Conservation (phyloP, 805 yeast genomes). For the Metschnikowia amazonensis region DNA sequence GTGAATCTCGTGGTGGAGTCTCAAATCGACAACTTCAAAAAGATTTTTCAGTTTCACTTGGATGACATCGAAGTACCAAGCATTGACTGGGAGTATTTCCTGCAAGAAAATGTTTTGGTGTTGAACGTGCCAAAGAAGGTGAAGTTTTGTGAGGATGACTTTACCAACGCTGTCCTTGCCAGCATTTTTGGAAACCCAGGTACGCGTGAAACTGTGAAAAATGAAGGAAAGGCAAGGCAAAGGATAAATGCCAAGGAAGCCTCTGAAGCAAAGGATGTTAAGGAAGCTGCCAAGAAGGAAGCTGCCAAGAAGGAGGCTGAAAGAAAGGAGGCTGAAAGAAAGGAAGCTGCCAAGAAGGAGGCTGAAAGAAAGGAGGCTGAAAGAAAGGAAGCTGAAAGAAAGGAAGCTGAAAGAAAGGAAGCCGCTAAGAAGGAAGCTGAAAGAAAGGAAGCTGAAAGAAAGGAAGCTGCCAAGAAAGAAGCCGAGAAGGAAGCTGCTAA, state of each 20-base stretch:
- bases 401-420: slow-evolving; percentile 3
- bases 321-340: not conserved
- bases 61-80: slow-evolving; percentile 28
- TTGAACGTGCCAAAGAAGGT: slow-evolving; percentile 34
- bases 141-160: slow-evolving; percentile 16
- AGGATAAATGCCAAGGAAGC: no score
- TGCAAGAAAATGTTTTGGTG: slow-evolving; percentile 29
- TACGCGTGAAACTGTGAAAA: not conserved
- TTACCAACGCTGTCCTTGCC: slow-evolving; percentile 15
- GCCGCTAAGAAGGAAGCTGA: slow-evolving; percentile 8
- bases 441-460: slow-evolving; percentile 6
- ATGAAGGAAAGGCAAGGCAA: not conserved
- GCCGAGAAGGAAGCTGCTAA: slow-evolving; percentile 3
- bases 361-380: slow-evolving; percentile 1
- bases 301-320: not conserved
- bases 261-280: not conserved
- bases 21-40: slow-evolving; percentile 28
- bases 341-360: no score
- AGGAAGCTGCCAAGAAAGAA: slow-evolving; percentile 7
- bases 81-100: slow-evolving; percentile 35
- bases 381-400: slow-evolving; percentile 5
- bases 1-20: slow-evolving; percentile 20
- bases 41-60: slow-evolving; percentile 29
- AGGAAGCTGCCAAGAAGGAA: no score
- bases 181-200: slow-evolving; percentile 10